Evolutionary conservation across 1,284 basidiomycete genomes (phyloP).

Genomic region (Coniferiporia sulphurascens): DNA sequence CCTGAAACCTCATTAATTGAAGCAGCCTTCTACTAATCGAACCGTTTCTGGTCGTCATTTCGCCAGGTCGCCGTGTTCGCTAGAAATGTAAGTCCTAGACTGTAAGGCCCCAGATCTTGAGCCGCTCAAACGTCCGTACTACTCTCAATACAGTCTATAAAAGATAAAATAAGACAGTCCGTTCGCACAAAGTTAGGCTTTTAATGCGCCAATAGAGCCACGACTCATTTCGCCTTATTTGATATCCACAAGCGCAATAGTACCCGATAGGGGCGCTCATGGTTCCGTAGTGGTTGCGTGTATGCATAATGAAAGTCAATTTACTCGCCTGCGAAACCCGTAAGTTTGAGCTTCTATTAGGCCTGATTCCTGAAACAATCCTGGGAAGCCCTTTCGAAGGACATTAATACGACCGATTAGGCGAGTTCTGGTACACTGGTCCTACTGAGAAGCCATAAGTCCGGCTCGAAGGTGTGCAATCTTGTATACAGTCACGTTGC

Average conservation of each 20-base stretch:
- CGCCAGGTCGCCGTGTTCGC: conserved; percentile 10
- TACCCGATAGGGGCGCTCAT: not conserved
- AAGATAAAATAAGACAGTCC: not conserved
- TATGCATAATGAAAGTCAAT: not conserved
- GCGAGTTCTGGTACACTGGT: too few relatives aligned
- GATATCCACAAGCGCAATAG: not conserved
- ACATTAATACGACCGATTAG: too few relatives aligned
- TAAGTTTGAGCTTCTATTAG: too few relatives aligned
- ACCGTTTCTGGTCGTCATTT: too few relatives aligned
- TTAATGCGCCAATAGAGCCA: not conserved
- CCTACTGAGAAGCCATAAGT: too few relatives aligned
- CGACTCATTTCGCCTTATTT: not conserved
- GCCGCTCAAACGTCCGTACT: conserved; percentile 4
- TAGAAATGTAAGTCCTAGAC: conserved; percentile 4
- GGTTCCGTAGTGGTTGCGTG: not conserved
- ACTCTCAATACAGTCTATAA: too few relatives aligned
- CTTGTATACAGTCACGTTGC: too few relatives aligned
- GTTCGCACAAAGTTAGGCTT: not conserved
- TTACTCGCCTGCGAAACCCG: not conserved
- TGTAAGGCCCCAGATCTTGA: not conserved
- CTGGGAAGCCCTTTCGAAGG: too few relatives aligned
- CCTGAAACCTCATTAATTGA: not conserved
- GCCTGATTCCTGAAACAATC: too few relatives aligned
- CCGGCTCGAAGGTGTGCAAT: too few relatives aligned
- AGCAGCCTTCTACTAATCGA: too few relatives aligned